Base-by-base conservation (phyloP, 306 rosid genomes). In the Glycyrrhiza uralensis region DNA sequence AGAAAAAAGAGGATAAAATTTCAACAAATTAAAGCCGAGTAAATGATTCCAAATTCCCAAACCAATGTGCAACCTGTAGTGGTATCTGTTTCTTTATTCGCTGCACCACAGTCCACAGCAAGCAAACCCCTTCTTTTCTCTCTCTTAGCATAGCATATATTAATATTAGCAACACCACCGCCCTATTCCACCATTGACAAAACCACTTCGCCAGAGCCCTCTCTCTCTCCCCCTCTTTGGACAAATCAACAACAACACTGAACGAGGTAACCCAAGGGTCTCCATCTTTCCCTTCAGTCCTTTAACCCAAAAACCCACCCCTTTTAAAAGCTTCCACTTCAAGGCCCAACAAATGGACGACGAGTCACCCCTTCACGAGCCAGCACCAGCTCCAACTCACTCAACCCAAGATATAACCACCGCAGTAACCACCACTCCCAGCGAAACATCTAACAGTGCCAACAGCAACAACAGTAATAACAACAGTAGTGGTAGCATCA, bases 161-260 rank as follows among this genome's bases (percentile, higher is more conserved):
- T 76, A 47, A 76, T 44, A 65, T 23, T 49, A 38, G 23, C 65
- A 19, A 45, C 36, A 38, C 57, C 96, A 89, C 98, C 98, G 97
- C 92, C 96, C 86, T 80, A 47, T 20, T 86, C 91, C 84, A 87
- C 98, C 97, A 91, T 89, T 69, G 85, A 49, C 79, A 80, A 78
- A 81, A 85, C 78, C 76, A 15, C 39, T 9, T 45, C 47, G 41
- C 1, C 57, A 58, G 57, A 59, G 29, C 24, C 66, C 66, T 35
- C 46, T 12, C 41, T 35, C 41, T 35, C 41, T 35, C 41, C 9
- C 41, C 58, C 24, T 67, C 71, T 75, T 71, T 76, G 67, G 71
- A 76, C 83, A 80, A 69, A 78, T 83, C 86, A 33, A 66, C 69
- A 71, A 57, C 15, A 77, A 80, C 97, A 77, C 91, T 88, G 85